Evolutionary conservation across 2,329 filamentous ascomycete species (phyloP).

Genomic region (Calonectria honghensis): DNA sequence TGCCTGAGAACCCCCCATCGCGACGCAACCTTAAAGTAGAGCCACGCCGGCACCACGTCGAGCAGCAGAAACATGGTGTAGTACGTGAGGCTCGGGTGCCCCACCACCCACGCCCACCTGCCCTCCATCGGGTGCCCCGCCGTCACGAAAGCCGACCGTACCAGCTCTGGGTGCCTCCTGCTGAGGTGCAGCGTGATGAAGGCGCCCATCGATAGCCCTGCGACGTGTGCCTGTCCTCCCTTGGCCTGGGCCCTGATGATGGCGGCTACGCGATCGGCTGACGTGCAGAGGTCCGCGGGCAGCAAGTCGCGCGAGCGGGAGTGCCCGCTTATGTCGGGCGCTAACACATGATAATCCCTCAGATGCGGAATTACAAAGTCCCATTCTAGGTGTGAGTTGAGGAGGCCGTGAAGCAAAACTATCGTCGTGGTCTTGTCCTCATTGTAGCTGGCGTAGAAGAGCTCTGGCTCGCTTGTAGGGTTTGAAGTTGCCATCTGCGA

Average conservation of each 20-base stretch:
- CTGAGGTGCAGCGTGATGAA: constrained; percentile 60
- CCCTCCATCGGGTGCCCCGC: constrained; percentile 58
- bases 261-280: constrained; percentile 58
- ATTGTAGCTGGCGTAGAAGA: constrained; percentile 56
- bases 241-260: constrained; percentile 62
- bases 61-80: constrained; percentile 53
- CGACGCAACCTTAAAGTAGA: constrained; percentile 56
- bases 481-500: constrained; percentile 23
- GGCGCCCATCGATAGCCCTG: constrained; percentile 64
- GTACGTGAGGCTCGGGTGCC: constrained; percentile 55
- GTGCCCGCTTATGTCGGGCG: constrained; percentile 63
- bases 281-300: constrained; percentile 57
- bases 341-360: constrained; percentile 61
- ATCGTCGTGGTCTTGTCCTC: constrained; percentile 55
- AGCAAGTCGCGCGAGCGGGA: constrained; percentile 59
- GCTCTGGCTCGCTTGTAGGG: constrained; percentile 37
- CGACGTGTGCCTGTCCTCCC: constrained; percentile 61
- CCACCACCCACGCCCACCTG: constrained; percentile 51
- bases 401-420: constrained; percentile 58
- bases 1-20: constrained; percentile 53
- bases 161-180: constrained; percentile 59
- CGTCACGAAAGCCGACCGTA: constrained; percentile 59
- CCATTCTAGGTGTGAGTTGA: constrained; percentile 60
- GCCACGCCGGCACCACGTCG: constrained; percentile 52
- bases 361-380: constrained; percentile 59